Base-by-base conservation (phyloP, 202 grass and related monocot genomes). In the Tripidium arundinaceum region DNA sequence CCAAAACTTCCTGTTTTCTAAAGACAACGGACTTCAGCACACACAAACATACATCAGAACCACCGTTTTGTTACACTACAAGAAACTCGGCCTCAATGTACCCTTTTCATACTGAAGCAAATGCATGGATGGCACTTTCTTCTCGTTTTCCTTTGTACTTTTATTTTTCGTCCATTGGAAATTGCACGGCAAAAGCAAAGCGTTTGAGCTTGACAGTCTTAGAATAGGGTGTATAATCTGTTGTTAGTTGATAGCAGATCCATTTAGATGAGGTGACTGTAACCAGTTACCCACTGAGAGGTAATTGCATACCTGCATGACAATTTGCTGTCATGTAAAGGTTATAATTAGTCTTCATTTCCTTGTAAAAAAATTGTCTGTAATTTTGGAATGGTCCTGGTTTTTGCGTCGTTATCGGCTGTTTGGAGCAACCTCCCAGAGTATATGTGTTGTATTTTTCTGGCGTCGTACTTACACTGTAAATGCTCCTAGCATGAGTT, bases 261-360 rank as follows among this genome's bases (percentile, higher is more conserved):
- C 70, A 66, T 27, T 72, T 68, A 19, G 26, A 68, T 61, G 50
- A 2, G 36, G 60, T 70, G 26, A 66, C 18, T 37, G 11, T 10
- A 29, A 28, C 14, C 7, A 22, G 62, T 79, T 65, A 65, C 22
- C 24, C 16, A 24, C 12, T 22, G 82, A 52, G 11, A 54, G 65
- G n/a, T 29, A 60, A 21, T 55, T 58, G 42, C 28, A 19, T 41
- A 62, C 22, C 6, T 45, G 26, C 28, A 76, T 74, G 5, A 7
- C 34, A 54, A 43, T 72, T 54, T 63, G 11, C 8, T 2, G 43
- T 22, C 67, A 85, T 76, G 81, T 72, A 52, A 71, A 79, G 57
- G 19, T 54, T 54, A 39, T 42, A 33, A 13, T 31, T 52, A 12
- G 3, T 39, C 14, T 59, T 21, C 19, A 65, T 26, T 2, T 27